Evolutionary conservation across 306 rosid genomes (phyloP).

Genomic region (Cajanus cajan): DNA sequence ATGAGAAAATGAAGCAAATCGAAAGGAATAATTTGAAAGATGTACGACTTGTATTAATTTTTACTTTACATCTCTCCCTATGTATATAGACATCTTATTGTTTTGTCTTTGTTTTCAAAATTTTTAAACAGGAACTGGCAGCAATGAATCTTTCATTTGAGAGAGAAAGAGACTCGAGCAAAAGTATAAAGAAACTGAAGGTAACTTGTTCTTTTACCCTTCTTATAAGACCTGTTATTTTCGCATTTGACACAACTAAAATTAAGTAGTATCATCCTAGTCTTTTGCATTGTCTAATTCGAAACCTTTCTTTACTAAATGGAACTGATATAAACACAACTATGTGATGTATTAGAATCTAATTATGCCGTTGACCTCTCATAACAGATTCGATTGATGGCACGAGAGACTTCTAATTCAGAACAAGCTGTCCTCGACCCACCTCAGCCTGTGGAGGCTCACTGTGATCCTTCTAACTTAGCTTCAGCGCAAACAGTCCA

Average conservation of each 20-base stretch:
- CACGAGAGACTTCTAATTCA: constrained; percentile 3
- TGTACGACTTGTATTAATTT: constrained; percentile 43
- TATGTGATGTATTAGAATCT: constrained; percentile 17
- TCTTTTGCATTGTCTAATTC: not conserved
- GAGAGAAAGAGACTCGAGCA: constrained; percentile 49
- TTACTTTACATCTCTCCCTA: not conserved
- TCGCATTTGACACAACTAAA: not conserved
- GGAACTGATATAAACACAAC: not conserved
- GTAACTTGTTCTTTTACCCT: constrained; percentile 35
- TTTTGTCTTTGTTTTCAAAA: constrained; percentile 17
- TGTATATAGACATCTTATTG: not conserved
- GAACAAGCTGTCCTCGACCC: constrained; percentile 1
- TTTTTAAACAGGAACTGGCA: constrained; percentile 57
- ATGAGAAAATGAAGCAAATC: constrained; percentile 52
- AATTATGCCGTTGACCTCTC: constrained; percentile 11
- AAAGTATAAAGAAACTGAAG: constrained; percentile 65
- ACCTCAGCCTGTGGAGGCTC: constrained; percentile 17
- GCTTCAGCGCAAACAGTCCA: not conserved
- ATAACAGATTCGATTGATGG: constrained; percentile 50
- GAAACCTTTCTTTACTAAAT: not conserved
- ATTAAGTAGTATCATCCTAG: not conserved
- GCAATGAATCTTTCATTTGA: constrained; percentile 46
- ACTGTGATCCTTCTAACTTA: constrained; percentile 14
- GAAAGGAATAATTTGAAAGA: constrained; percentile 56
- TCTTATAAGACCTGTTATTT: not conserved